Base-by-base conservation (phyloP, 176 grass and related monocot genomes). In the Aegilops bicornis region DNA sequence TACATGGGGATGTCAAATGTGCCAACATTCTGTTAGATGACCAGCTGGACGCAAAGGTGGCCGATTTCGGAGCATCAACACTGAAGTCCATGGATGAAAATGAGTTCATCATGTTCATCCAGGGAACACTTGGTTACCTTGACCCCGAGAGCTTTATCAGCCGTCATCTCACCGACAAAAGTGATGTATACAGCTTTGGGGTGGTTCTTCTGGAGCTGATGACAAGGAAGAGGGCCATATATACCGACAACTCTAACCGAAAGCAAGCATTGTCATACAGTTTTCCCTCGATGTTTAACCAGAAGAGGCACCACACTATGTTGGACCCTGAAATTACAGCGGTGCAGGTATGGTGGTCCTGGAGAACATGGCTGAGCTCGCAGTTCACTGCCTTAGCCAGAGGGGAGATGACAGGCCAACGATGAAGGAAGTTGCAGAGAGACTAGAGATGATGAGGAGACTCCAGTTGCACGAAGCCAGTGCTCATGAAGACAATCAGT, bases 111-210 rank as follows among this genome's bases (percentile, higher is more conserved):
- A 89, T 79, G 37, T 89, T 84, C 33, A 45, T 84, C 2, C 91
- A 92, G 22, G 91, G 87, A 11, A 89, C 87, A 1, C 73, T 89
- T 5, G 56, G 87, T 1, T 92, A 92, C 47, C 87, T 89, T 25
- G 87, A 89, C 45, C 84, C 80, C 0, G 87, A 92, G 48, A 81
- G 87, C 68, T 89, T 84, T 69, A 84, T 73, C 60, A 92, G 76
- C 42, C 86, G 79, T n/a, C 84, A 56, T 64, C 76, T 89, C 9
- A 92, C 91, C 0, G 84, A 87, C 22, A 92, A 86, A 69, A 47
- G 43, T 14, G 43, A 47, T 47, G 43, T 47, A 47, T 47, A 47
- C 43, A 14, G 43, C 1, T 47, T 47, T 12, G 12, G 43, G 3
- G 43, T 47, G 43, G 43, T 47, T 47, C 12, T 39, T 47, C 43